Evolutionary conservation across 2,329 filamentous ascomycete species (phyloP), one percentile per base, ranked within the genome.

Genomic region (Aspergillus fijiensis): DNA sequence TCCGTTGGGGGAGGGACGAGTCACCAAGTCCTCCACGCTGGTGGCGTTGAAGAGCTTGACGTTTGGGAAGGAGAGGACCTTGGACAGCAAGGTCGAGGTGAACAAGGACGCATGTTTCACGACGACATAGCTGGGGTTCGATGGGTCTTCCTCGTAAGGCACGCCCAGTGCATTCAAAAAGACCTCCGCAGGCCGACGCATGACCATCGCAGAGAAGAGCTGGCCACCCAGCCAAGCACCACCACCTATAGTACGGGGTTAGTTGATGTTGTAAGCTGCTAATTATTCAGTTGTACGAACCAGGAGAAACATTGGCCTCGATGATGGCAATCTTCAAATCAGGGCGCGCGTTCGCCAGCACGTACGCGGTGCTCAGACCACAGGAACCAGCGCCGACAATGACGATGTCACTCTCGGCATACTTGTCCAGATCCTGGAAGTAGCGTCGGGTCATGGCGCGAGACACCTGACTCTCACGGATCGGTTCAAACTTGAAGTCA

Each of bases 41-140:
- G 93, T 96, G 42, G 92, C 92, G 75, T 97, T 97, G 87, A 96
- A 97, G 63, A 97, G 87, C 85, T 97, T 97, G 72, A 96, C 86
- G 78, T 97, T 96, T 64, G 91, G 90, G 81, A 96, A 90, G 61
- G 85, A 79, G 55, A 97, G 82, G 10, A 97, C 92, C 78, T 89
- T 89, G 73, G 88, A 89, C 70, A 97, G 81, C 60, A 97, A 82
- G 27, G 92, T 96, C 61, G 89, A 91, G 33, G 92, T 97, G 82
- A 96, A 96, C 62, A 96, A 85, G 0, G 92, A 91, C 35, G 93
- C 92, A 78, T 96, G 92, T 86, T 95, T 96, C 75, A 96, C 92
- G 1, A 96, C 91, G 14, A 97, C 92, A 68, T 89, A 95, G 79
- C 90, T 85, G 55, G 90, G 91, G 75, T 95, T 92, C 64, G 92